Base-by-base conservation (phyloP, 441 rosid species). In the Flueggea neowawraea region DNA sequence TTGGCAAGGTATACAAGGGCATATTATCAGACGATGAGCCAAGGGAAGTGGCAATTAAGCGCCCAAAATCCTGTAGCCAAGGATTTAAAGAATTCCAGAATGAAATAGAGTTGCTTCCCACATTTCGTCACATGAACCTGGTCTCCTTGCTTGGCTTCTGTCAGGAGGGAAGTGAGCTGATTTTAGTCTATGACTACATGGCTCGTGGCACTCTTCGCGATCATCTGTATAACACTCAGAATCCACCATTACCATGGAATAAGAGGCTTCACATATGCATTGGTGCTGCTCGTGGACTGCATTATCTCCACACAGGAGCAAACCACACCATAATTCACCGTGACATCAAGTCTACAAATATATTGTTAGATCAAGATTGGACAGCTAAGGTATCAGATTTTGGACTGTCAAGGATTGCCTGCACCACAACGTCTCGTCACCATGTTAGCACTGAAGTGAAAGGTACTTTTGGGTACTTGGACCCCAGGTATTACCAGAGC, bases 1-100 rank as follows among this genome's bases (percentile, higher is more conserved):
- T 78, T 22, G 76, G 81, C 1, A 73, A 48, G 44, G 78, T 73
- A 2, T 77, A 68, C 63, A 73, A 59, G 52, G 82, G 76, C 10
- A 43, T 43, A 11, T 63, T 52, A 12, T 39, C 74, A 5, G 48
- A 63, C 14, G 76, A 64, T 0, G 59, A 62, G 12, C 31, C 43
- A 16, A 72, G 36, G 14, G 48, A 55, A 28, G 68, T 64, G n/a
- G 79, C 75, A 6, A 63, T 78, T 17, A 71, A 78, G 65, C 70
- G 79, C 7, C 31, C 45, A 50, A 55, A 69, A 61, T 60, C 65
- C 1, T 71, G 74, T 5, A 62, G 57, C 43, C 66, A 66, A 57
- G 70, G 70, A 2, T 15, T 55, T 4, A 52, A 56, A 0, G 73
- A 77, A 70, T 77, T 68, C 50, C 17, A 39, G 62, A 68, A 64